A percentile compares a stretch with the other conserved stretches of the same genome.
phyloP scores from a whole-genome alignment of 371 early-diverging fungal genomes.

The Mortierella sp. region DNA sequence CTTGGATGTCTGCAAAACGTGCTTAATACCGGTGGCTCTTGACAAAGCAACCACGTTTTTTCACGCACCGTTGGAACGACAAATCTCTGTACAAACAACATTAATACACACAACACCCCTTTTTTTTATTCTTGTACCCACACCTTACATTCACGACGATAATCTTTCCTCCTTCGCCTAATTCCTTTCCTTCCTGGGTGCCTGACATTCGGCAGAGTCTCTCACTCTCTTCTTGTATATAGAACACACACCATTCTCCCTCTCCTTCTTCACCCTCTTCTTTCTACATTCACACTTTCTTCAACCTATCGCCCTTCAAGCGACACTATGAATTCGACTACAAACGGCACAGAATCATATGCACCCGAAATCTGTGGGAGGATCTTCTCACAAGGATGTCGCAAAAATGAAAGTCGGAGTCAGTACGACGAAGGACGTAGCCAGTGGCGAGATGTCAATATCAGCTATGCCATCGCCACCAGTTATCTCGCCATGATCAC shows the following conservation, averaged over 20 bases:
- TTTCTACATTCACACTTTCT: background rate
- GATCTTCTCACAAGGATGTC: too few relatives aligned
- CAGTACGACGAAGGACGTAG: background rate
- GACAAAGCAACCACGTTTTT: background rate
- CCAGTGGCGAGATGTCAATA: background rate
- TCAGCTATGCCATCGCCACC: slow-evolving; percentile 25
- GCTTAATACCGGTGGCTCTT: slow-evolving; percentile 3
- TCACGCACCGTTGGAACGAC: background rate
- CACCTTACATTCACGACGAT: background rate
- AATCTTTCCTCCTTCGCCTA: background rate
- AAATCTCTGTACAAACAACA: background rate
- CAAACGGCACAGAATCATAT: too few relatives aligned
- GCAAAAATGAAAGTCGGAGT: too few relatives aligned
- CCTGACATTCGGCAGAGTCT: too few relatives aligned
- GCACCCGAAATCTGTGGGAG: too few relatives aligned
- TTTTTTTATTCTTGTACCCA: background rate
- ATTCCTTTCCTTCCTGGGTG: too few relatives aligned
- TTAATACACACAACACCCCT: background rate
- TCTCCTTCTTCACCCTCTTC: too few relatives aligned
- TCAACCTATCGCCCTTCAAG: background rate
- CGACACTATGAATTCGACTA: too few relatives aligned
- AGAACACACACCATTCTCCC: background rate
- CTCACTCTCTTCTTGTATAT: slow-evolving; percentile 1
- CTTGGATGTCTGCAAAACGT: background rate
- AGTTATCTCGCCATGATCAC: slow-evolving; percentile 29